phyloP scores from a whole-genome alignment of 208 protist genomes.

The Crithidia thermophila region DNA sequence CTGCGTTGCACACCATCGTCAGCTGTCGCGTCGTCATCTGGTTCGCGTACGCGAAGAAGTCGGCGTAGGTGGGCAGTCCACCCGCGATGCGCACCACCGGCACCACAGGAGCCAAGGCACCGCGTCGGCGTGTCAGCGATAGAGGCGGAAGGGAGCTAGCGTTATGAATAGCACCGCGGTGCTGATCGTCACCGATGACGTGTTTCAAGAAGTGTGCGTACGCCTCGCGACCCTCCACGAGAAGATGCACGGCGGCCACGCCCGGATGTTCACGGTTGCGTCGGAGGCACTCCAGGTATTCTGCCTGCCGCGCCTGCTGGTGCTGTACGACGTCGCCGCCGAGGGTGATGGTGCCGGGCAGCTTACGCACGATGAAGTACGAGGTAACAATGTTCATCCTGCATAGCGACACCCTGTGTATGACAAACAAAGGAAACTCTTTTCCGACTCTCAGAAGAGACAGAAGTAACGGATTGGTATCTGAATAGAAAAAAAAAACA shows the following conservation, averaged over 20 bases:
- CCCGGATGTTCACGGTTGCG: conserved; percentile 52
- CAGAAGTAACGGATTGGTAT: neutral
- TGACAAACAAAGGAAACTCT: too few species aligned
- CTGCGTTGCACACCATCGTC: conserved; percentile 87
- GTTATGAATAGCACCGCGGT: neutral
- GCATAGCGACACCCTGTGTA: too few species aligned
- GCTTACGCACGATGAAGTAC: conserved; percentile 74
- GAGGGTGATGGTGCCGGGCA: conserved; percentile 57
- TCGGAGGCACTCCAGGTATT: conserved; percentile 75
- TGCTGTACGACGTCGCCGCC: conserved; percentile 46
- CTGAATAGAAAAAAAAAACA: neutral
- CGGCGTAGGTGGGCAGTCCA: conserved; percentile 62
- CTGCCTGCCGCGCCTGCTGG: conserved; percentile 46
- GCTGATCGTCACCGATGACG: conserved; percentile 29
- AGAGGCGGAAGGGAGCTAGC: neutral
- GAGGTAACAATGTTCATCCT: conserved; percentile 89
- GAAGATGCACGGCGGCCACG: conserved; percentile 55
- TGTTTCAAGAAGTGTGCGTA: conserved; percentile 55
- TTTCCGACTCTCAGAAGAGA: too few species aligned
- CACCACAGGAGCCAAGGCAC: conserved; percentile 24
- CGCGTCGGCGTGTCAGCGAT: neutral
- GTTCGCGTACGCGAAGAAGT: conserved; percentile 79
- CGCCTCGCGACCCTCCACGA: conserved; percentile 66
- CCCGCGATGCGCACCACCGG: conserved; percentile 41
- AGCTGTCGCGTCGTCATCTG: conserved; percentile 49